Base-by-base conservation (phyloP, 495 filamentous ascomycete species). In the Aspergillus egyptiacus region DNA sequence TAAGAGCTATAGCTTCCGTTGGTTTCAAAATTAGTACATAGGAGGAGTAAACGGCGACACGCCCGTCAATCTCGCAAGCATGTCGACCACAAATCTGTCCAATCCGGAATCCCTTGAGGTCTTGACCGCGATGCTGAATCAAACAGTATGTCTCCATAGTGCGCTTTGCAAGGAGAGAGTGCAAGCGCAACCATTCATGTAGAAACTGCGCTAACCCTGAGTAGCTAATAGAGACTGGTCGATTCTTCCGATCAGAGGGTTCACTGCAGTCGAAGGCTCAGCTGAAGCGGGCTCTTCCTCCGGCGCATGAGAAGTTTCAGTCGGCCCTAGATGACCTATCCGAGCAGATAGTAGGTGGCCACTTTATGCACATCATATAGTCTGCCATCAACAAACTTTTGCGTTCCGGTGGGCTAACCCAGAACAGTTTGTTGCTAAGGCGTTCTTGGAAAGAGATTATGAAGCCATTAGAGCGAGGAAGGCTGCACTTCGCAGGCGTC, bases 141-240 rank as follows among this genome's bases (percentile, higher is more conserved):
- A 71, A 50, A 72, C 72, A 48, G 74, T 76, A 66, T 17, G 42
- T n/a, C n/a, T n/a, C n/a, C n/a, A n/a, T n/a, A n/a, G n/a, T n/a
- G n/a, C n/a, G n/a, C 14, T 40, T 53, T 17, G 9, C 13, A 15
- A 1, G 6, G 20, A 28, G 5, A 3, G 2, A 24, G 24, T 30
- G 40, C 11, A 41, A 19, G n/a, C n/a, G 28, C 8, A 14, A 2
- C 22, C 5, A 15, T 17, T 23, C 5, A 14, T 5, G n/a, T 27
- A 6, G 14, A 15, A 20, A 43, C 11, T 34, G 19, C 35, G 47
- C 62, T 69, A 46, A 70, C 57, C 3, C 30, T 20, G 10, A 27
- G 15, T 51, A 78, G 75, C 65, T 78, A 23, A 58, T 75, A 39
- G 72, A 77, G 33, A 75, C 71, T 2, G 73, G 67, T 17, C 69